A percentile compares a stretch with the other conserved stretches of the same genome.
Conservation (phyloP, 352 stramenopile species). For the Globisporangium polare region DNA sequence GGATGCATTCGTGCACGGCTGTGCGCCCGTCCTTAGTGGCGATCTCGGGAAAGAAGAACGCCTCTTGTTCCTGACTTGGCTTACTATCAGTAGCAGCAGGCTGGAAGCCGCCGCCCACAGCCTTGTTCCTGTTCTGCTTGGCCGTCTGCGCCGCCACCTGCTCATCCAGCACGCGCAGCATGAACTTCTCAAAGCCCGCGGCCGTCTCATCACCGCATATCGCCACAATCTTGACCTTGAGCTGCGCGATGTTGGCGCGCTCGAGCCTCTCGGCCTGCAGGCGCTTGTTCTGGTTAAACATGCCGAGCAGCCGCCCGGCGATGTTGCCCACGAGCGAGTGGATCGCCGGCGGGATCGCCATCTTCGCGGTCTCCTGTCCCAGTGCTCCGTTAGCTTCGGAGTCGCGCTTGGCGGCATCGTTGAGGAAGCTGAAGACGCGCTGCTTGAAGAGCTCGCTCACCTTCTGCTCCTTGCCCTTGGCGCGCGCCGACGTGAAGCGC, state of each 20-base stretch:
- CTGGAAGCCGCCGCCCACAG: background rate
- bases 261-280: constrained; percentile 25
- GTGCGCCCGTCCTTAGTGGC: constrained; percentile 82
- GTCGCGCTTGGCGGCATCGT: constrained; percentile 31
- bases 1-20: constrained; percentile 81
- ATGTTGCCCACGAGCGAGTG: constrained; percentile 59
- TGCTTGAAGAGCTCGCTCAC: constrained; percentile 81
- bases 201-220: constrained; percentile 49
- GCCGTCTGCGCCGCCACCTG: constrained; percentile 16
- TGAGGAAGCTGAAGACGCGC: constrained; percentile 55
- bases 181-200: constrained; percentile 33
- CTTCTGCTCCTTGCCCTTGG: constrained; percentile 43
- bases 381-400: constrained; percentile 4
- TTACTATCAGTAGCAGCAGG: background rate
- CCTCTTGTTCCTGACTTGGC: background rate
- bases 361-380: constrained; percentile 18
- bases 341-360: constrained; percentile 32
- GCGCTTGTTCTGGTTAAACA: constrained; percentile 68
- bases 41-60: constrained; percentile 75
- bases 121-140: constrained; percentile 15
- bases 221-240: constrained; percentile 33
- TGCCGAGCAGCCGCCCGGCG: constrained; percentile 43
- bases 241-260: constrained; percentile 36
- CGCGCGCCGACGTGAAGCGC: constrained; percentile 27
- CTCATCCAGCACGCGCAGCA: constrained; percentile 35